Conservation (phyloP, 2,329 filamentous ascomycete species). For the Chaetothyriales sp. region DNA sequence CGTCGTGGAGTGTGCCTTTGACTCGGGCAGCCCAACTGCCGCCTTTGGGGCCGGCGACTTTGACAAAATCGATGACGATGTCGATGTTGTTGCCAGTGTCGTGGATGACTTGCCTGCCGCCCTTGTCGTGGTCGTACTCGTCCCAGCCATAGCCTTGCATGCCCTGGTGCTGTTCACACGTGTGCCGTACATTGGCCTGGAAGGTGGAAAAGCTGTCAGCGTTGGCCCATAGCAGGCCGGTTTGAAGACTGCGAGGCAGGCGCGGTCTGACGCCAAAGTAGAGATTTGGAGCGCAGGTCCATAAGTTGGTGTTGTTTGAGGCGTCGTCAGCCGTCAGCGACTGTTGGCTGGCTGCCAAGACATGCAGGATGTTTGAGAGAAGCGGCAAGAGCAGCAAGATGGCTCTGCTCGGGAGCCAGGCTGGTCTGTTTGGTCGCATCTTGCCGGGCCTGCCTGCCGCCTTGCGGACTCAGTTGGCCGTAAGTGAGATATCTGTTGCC, state of each 20-base stretch:
- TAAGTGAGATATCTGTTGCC: too few species aligned
- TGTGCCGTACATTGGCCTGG: slow-evolving; percentile 54
- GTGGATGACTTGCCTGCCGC: slow-evolving; percentile 80
- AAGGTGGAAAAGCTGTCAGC: slow-evolving; percentile 53
- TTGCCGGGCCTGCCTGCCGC: neutral
- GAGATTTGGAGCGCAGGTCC: slow-evolving; percentile 71
- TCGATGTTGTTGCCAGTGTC: slow-evolving; percentile 80
- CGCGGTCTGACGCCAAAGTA: slow-evolving; percentile 85
- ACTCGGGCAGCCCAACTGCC: slow-evolving; percentile 88
- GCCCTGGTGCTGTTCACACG: slow-evolving; percentile 87
- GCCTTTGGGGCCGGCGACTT: slow-evolving; percentile 71
- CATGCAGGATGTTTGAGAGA: neutral
- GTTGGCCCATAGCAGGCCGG: slow-evolving; percentile 77
- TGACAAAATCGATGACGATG: slow-evolving; percentile 85
- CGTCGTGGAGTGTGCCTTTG: slow-evolving; percentile 62
- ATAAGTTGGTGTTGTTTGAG: neutral
- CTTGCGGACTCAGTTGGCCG: neutral
- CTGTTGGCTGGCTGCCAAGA: neutral
- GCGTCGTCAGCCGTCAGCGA: neutral
- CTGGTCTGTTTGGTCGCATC: neutral
- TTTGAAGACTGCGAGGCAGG: slow-evolving; percentile 65
- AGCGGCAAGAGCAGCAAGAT: neutral
- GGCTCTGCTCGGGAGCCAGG: neutral
- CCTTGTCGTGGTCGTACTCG: slow-evolving; percentile 79
- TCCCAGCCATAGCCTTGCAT: slow-evolving; percentile 98